Base-by-base conservation (phyloP, 441 rosid species). In the Gossypium gossypioides region DNA sequence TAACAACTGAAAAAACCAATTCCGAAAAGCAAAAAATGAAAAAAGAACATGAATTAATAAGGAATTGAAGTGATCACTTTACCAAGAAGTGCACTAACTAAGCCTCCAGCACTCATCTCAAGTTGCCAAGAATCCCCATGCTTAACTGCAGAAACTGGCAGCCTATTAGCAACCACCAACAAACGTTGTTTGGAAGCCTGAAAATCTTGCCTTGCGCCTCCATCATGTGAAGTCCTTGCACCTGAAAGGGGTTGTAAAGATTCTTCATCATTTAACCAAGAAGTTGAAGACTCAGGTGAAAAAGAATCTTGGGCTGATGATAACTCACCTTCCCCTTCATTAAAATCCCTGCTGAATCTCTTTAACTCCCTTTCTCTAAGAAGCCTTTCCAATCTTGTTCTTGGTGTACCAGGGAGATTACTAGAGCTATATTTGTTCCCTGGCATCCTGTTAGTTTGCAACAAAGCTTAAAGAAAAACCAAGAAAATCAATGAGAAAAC, bases 81-180 rank as follows among this genome's bases (percentile, higher is more conserved):
- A 84, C 88, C 95, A 75, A 88, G 69, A 76, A 90, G 91, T 54
- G 96, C 92, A 72, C 80, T 83, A 72, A 90, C 92, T 21, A 90
- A 78, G 8, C 96, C 96, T 10, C 92, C 91, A 21, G 78, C 86
- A 79, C 91, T 90, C 1, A 86, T 83, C 75, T 90, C 91, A 48
- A 90, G 86, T 8, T 82, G 82, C 96, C 96, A 90, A 1, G 85
- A 76, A 67, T 81, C 85, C 21, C 88, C 87, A 66, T 57, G 81
- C 76, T 91, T 81, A 68, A 78, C 75, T 8, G 96, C 96, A 52
- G 91, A 88, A 54, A 90, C 92, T 0, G 96, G 96, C 65, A 90
- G 63, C 79, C 96, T 83, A 66, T 90, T 90, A 73, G 96, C 91
- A 68, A 90, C 96, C 74, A 90, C 96, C 79, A 90, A 74, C n/a